Conservation (phyloP, 495 filamentous ascomycete species). For the Neurospora sublineolata region DNA sequence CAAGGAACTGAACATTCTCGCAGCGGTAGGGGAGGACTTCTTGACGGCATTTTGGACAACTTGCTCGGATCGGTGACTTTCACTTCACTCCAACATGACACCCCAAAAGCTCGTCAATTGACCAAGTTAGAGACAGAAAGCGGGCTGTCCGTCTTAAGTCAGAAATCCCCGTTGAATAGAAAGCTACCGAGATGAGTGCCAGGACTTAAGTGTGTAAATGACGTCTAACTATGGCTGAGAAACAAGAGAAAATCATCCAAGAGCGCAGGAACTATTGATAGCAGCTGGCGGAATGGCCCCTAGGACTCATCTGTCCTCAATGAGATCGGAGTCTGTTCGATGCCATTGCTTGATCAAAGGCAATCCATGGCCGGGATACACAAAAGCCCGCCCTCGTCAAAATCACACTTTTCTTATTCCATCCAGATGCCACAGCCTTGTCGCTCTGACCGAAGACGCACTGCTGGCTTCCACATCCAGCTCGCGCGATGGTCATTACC, state of each 20-base stretch:
- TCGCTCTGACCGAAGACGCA: neutral
- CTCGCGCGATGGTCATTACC: neutral
- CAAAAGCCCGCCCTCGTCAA: neutral
- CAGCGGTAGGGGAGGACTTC: neutral
- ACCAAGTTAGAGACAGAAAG: neutral
- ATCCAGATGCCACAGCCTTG: neutral
- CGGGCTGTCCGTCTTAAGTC: neutral
- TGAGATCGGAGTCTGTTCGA: too few relatives aligned
- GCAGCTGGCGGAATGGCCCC: neutral
- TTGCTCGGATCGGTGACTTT: neutral
- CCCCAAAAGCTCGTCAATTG: neutral
- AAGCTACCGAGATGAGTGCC: neutral
- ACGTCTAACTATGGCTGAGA: neutral
- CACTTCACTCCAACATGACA: neutral
- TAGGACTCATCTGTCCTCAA: neutral
- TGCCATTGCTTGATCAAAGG: neutral
- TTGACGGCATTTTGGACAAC: neutral
- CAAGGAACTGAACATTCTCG: neutral
- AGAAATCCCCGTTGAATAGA: neutral
- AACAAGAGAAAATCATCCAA: neutral
- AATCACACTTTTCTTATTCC: neutral
- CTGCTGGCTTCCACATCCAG: neutral
- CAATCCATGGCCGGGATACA: neutral
- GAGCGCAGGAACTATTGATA: neutral
- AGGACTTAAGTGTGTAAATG: neutral